Evolutionary conservation across 228 moss, liverwort and hornwort genomes (phyloP).

Genomic region (Sphagnum magellanicum): DNA sequence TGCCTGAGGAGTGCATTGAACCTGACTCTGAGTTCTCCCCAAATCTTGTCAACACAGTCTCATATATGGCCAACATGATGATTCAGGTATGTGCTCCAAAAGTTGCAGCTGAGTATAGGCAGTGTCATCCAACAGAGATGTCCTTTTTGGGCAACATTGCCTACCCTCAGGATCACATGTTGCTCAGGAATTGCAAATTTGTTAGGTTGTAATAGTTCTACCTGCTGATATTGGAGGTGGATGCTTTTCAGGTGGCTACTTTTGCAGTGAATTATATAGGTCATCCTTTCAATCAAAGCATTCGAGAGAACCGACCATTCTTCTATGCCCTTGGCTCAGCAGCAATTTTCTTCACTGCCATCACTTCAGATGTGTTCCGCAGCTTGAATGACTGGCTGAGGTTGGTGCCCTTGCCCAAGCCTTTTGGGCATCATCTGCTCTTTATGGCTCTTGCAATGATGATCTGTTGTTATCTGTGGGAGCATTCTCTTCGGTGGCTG

Average conservation of each 20-base stretch:
- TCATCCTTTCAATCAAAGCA: constrained; percentile 97
- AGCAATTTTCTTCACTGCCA: constrained; percentile 84
- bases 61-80: constrained; percentile 99
- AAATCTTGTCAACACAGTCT: constrained; percentile 96
- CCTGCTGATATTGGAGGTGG: no score
- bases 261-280: constrained; percentile 99
- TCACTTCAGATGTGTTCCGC: constrained; percentile 87
- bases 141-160: no score
- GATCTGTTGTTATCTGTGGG: constrained; percentile 82
- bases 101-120: no score
- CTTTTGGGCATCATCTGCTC: constrained; percentile 78
- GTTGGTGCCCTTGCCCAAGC: constrained; percentile 81
- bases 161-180: no score
- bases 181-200: background rate
- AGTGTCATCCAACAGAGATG: no score
- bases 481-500: constrained; percentile 78
- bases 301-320: constrained; percentile 84
- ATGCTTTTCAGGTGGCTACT: constrained; percentile 70
- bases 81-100: constrained; percentile 46
- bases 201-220: no score
- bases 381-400: constrained; percentile 81
- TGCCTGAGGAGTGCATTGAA: constrained; percentile 97
- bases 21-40: constrained; percentile 92
- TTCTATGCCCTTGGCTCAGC: constrained; percentile 80
- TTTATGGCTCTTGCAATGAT: constrained; percentile 78